Conservation (phyloP, 768 basidiomycete genomes). For the Hypsizygus marmoreus region DNA sequence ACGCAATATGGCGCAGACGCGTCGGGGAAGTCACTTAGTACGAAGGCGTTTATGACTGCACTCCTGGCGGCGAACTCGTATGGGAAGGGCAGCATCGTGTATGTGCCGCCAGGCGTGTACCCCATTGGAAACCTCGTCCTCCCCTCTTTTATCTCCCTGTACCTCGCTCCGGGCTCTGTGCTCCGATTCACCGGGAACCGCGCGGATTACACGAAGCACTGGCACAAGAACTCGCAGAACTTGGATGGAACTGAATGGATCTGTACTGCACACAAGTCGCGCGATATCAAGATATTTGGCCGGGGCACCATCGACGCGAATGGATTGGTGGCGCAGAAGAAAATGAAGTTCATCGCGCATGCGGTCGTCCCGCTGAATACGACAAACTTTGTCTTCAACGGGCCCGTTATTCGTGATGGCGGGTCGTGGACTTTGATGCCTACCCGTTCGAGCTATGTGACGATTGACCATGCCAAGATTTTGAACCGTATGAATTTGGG, state of each 20-base stretch:
- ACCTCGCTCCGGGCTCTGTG: constrained; percentile 7
- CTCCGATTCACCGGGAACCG: constrained; percentile 11
- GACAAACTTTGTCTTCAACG: constrained; percentile 6
- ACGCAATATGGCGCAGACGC: neutral
- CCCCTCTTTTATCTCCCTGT: constrained; percentile 5
- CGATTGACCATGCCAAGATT: constrained; percentile 9
- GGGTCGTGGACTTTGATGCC: constrained; percentile 9
- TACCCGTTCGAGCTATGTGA: constrained; percentile 11
- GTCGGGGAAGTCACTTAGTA: neutral
- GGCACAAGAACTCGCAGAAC: constrained; percentile 6
- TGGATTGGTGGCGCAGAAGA: constrained; percentile 11
- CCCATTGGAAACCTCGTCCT: constrained; percentile 11
- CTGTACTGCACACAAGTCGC: constrained; percentile 8
- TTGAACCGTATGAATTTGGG: constrained; percentile 8
- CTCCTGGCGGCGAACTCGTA: neutral
- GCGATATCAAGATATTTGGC: constrained; percentile 11
- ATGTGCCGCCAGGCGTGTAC: constrained; percentile 9
- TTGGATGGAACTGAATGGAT: constrained; percentile 13
- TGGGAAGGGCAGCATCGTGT: constrained; percentile 1
- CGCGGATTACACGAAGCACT: constrained; percentile 9
- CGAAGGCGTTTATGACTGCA: neutral
- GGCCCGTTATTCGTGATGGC: constrained; percentile 7
- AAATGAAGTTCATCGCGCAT: constrained; percentile 14
- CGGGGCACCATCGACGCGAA: constrained; percentile 8
- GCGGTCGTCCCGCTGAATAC: constrained; percentile 11